Conservation (phyloP, 192 early-diverging fungal species). For the Dimargaris xerosporica region DNA sequence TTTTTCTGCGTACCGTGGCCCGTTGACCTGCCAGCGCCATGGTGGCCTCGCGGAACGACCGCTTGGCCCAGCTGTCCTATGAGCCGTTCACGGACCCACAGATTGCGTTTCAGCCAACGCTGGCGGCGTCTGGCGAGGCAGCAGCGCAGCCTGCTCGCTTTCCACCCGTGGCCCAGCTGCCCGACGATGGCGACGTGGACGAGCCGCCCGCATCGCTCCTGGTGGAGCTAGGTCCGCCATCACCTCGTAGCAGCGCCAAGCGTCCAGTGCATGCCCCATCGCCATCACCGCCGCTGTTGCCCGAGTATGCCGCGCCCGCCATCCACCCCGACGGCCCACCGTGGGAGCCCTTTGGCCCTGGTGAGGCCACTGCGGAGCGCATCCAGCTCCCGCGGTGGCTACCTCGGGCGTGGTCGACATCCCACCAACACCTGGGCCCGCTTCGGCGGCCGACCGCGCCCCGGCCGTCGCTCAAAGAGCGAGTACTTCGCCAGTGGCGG, state of each 20-base stretch:
- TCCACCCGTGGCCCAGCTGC: neutral
- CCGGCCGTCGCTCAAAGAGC: conserved; percentile 28
- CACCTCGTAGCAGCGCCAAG: neutral
- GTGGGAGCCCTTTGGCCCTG: neutral
- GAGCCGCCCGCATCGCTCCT: neutral
- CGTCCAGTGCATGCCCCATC: neutral
- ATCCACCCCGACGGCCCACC: neutral
- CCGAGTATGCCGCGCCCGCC: neutral
- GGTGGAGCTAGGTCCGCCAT: neutral
- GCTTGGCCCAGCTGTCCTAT: neutral
- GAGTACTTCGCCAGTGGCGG: conserved; percentile 66
- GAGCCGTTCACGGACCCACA: neutral
- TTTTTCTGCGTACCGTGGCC: no score
- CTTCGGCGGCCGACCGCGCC: no score
- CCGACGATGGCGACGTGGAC: neutral
- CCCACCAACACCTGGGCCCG: neutral
- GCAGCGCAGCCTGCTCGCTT: neutral
- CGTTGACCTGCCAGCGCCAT: no score
- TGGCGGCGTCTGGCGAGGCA: neutral
- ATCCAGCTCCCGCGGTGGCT: neutral
- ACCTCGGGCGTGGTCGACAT: neutral
- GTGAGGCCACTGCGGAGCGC: neutral
- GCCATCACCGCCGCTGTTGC: neutral
- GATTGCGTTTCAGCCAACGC: neutral
- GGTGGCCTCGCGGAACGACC: neutral